phyloP scores from a whole-genome alignment of 305 asterid species.

The Stenogyne calaminthoides region DNA sequence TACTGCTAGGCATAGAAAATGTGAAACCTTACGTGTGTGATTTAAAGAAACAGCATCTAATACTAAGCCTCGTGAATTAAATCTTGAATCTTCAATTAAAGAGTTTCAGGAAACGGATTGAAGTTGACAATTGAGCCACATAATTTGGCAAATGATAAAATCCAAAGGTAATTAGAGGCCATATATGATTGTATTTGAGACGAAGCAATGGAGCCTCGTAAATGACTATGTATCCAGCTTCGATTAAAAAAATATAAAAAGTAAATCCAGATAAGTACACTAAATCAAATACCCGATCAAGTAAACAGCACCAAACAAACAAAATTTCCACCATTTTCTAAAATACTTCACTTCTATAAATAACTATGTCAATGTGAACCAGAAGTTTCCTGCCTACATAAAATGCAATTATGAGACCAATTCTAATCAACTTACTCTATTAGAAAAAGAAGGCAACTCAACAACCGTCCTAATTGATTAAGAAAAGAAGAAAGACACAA shows the following conservation, averaged over 20 bases:
- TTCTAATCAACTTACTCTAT: conserved; percentile 5
- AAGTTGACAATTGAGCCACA: conserved; percentile 11
- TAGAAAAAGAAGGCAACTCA: conserved; percentile 1
- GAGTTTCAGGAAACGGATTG: conserved; percentile 19
- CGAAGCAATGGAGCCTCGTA: conserved; percentile 10
- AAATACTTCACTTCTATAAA: conserved; percentile 18
- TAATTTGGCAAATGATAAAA: conserved; percentile 14
- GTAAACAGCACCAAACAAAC: conserved; percentile 21
- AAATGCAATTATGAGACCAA: conserved; percentile 25
- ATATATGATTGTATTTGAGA: conserved; percentile 17
- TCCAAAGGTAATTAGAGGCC: conserved; percentile 11
- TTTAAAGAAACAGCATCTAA: conserved; percentile 8
- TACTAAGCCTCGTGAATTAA: conserved; percentile 15
- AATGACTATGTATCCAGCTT: conserved; percentile 11
- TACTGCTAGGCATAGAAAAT: too few species aligned
- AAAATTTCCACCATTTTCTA: conserved; percentile 19
- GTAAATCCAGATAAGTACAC: conserved; percentile 7
- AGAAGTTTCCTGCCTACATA: conserved; percentile 5
- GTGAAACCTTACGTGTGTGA: too few species aligned
- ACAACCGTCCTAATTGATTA: neutral
- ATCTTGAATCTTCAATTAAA: neutral
- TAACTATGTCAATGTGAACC: conserved; percentile 16
- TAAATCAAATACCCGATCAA: conserved; percentile 20
- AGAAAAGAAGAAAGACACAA: conserved; percentile 6
- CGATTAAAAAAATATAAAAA: neutral